Conservation (phyloP, 495 filamentous ascomycete species). For the Penicillium turbatum region DNA sequence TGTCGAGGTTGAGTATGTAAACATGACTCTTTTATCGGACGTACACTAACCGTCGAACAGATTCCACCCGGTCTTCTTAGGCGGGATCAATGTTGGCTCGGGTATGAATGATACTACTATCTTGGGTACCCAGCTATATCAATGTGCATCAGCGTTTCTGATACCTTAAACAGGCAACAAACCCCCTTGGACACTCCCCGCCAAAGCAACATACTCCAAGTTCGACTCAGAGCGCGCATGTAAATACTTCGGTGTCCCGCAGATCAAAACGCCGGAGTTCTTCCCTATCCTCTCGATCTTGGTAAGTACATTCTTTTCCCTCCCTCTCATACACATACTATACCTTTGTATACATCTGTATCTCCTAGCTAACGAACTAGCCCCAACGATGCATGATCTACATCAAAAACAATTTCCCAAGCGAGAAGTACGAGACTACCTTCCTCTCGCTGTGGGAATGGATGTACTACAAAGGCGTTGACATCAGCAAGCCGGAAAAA, state of each 20-base stretch:
- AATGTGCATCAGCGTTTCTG: not conserved
- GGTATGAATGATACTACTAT: conserved; percentile 34
- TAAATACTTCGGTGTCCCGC: conserved; percentile 47
- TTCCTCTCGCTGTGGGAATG: conserved; percentile 44
- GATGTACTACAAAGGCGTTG: conserved; percentile 44
- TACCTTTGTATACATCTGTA: not conserved
- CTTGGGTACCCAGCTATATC: conserved; percentile 6
- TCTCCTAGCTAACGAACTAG: conserved; percentile 20
- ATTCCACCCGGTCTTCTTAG: conserved; percentile 67
- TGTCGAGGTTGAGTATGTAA: conserved; percentile 57
- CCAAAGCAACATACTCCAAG: conserved; percentile 55
- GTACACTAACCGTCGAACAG: conserved; percentile 32
- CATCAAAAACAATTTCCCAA: conserved; percentile 52
- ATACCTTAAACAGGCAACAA: conserved; percentile 53
- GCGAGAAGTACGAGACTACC: conserved; percentile 36
- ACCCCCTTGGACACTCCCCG: conserved; percentile 66
- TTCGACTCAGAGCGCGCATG: conserved; percentile 55
- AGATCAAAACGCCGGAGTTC: conserved; percentile 42
- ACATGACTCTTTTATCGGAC: not conserved
- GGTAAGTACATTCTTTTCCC: conserved; percentile 18
- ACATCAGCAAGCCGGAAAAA: conserved; percentile 47
- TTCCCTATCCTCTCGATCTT: conserved; percentile 51
- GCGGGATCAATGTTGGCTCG: conserved; percentile 61
- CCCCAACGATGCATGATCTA: conserved; percentile 61
- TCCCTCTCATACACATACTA: not conserved